Percentiles rank a stretch among this genome's conserved stretches.
Conservation (phyloP, 2,329 filamentous ascomycete species). For the Metarhizium robertsii region DNA sequence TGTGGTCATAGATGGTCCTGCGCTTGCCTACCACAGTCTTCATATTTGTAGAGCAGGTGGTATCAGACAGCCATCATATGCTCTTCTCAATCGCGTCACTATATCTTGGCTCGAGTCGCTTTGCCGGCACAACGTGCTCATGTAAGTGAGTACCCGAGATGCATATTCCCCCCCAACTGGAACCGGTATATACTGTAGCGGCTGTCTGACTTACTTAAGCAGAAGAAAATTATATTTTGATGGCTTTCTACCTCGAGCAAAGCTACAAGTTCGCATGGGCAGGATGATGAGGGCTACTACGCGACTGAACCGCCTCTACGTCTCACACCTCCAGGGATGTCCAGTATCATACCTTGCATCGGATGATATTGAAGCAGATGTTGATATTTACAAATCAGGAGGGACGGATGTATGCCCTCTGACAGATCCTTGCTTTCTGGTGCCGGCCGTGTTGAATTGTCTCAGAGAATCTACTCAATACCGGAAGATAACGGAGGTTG, state of each 20-base stretch:
- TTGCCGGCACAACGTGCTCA: constrained; percentile 39
- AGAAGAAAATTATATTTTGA: constrained; percentile 71
- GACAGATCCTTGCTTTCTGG: constrained; percentile 59
- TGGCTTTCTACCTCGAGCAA: constrained; percentile 62
- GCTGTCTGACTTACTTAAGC: neutral
- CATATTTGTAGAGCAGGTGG: constrained; percentile 42
- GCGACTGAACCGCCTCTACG: constrained; percentile 40
- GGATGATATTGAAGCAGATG: constrained; percentile 5
- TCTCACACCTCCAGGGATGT: constrained; percentile 19
- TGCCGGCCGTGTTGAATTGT: constrained; percentile 67
- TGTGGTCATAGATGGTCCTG: constrained; percentile 66
- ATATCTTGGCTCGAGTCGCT: constrained; percentile 56
- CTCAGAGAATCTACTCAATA: constrained; percentile 40
- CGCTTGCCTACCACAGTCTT: constrained; percentile 65
- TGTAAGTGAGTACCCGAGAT: constrained; percentile 39
- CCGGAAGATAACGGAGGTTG: constrained; percentile 39
- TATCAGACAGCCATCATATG: constrained; percentile 51
- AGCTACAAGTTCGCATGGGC: constrained; percentile 50
- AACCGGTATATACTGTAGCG: neutral
- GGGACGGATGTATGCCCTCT: constrained; percentile 20
- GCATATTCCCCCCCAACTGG: neutral
- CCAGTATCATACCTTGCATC: constrained; percentile 11
- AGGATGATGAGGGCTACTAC: constrained; percentile 50
- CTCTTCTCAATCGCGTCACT: constrained; percentile 49
- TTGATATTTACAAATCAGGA: constrained; percentile 17